These are phyloP conservation scores for Flueggea neowawraea DNA, from an alignment of 441 rosid species.

Conservation along the genomic window DNA sequence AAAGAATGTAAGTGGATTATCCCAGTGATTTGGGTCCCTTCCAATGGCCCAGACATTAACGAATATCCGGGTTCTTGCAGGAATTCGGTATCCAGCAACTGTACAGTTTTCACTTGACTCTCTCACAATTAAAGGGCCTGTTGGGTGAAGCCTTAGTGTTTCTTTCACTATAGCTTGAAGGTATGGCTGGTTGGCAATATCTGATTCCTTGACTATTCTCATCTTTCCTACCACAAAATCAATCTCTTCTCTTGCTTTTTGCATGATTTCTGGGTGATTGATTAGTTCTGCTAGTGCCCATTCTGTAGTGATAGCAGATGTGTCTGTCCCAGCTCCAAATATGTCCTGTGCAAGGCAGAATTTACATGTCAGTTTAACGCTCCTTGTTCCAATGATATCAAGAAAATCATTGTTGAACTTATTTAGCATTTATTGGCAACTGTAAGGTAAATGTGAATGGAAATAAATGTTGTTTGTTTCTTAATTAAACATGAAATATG, in stretches of 20 bases:
- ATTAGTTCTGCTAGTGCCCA: slow-evolving; percentile 44
- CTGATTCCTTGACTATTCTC: slow-evolving; percentile 30
- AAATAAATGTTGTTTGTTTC: too few relatives aligned
- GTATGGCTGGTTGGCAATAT: slow-evolving; percentile 31
- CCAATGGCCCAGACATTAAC: slow-evolving; percentile 59
- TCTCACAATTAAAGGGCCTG: slow-evolving; percentile 55
- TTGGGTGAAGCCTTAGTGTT: too few relatives aligned
- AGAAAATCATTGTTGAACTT: too few relatives aligned
- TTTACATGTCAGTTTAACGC: too few relatives aligned
- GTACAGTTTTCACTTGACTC: slow-evolving; percentile 49
- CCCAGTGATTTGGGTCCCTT: too few relatives aligned
- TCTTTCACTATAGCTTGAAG: too few relatives aligned
- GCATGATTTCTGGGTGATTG: slow-evolving; percentile 31
- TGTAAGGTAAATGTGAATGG: too few relatives aligned
- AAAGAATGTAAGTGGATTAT: slow-evolving; percentile 46
- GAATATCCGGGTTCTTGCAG: slow-evolving; percentile 50
- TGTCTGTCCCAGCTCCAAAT: slow-evolving; percentile 40
- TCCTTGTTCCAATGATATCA: too few relatives aligned
- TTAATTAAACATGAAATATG: too few relatives aligned
- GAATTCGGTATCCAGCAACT: slow-evolving; percentile 47
- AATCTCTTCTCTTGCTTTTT: slow-evolving; percentile 34
- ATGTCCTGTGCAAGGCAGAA: slow-evolving; percentile 28
- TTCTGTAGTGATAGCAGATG: slow-evolving; percentile 32
- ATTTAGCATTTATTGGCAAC: too few relatives aligned
- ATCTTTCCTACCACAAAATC: slow-evolving; percentile 17